Evolutionary conservation across 139 green algal species (phyloP), one percentile per base, ranked within the genome.

Genomic region (Chlorella sp.): DNA sequence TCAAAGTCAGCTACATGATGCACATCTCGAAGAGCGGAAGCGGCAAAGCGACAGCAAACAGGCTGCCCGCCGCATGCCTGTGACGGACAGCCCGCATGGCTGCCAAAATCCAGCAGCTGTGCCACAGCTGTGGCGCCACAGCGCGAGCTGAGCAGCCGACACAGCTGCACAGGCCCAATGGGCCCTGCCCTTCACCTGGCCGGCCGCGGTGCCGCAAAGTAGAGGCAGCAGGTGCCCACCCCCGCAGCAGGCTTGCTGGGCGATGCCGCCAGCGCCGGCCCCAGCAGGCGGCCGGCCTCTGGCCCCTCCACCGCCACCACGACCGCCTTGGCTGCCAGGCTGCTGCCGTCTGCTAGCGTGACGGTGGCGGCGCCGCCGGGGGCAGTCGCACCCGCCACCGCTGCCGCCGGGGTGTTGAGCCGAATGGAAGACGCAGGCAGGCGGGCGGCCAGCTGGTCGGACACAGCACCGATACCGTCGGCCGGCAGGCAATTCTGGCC

Each of bases 401-500:
- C 36, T 25, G 34, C 57, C 2, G 93, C 92, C 7, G n/a, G n/a
- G 17, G 88, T 78, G 68, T 91, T 90, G 28, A 95, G 72, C 15
- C 75, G 74, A 9, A 97, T 88, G 74, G 47, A 78, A 26, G 76
- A 72, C 4, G 60, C 7, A 32, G 91, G 89, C 16, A 97, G 84
- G 36, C 64, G 38, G 3, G 68, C 51, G 1, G 89, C 94, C 38
- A 99, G 87, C 90, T 99, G 83, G 65, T 93, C 80, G 1, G 94
- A 41, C 55, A 99, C 91, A 3, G 92, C 94, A 17, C 95, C 97
- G 65, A 99, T 99, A 64, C 97, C 97, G 4, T 71, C 62, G 16
- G 88, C 93, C 1, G 98, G 98, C 64, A 99, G 91, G 90, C 95
- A 98, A 93, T 99, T 99, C 36, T 85, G 63, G 21, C 86, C 86